A percentile compares a stretch with the other conserved stretches of the same genome.
phyloP scores from a whole-genome alignment of 148 eudicot species.

The Rhododendron vialii region DNA sequence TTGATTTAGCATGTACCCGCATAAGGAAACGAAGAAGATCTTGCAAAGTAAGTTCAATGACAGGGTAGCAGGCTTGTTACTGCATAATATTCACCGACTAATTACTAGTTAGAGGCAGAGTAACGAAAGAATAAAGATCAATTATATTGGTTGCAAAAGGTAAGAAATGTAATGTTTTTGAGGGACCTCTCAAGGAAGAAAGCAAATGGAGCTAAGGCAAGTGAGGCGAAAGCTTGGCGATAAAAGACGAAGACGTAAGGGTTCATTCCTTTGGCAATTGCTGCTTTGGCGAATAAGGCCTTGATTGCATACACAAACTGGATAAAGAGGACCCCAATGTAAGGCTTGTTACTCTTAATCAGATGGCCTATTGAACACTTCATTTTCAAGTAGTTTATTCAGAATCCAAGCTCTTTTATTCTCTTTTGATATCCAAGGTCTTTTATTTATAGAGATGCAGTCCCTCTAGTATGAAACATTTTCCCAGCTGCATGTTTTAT shows the following conservation, averaged over 20 bases:
- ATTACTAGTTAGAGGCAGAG: background rate
- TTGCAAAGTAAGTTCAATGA: constrained; percentile 18
- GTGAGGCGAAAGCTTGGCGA: constrained; percentile 28
- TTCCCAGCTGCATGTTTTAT: background rate
- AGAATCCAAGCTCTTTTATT: background rate
- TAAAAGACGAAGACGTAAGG: constrained; percentile 28
- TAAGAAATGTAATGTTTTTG: background rate
- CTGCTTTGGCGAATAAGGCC: constrained; percentile 28
- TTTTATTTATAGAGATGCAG: background rate
- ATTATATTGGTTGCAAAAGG: background rate
- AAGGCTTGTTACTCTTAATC: constrained; percentile 28
- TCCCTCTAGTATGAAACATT: background rate
- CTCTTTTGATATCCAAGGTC: background rate
- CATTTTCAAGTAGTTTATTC: background rate
- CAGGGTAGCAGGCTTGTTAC: constrained; percentile 12
- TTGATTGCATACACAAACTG: constrained; percentile 36
- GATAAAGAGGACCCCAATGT: constrained; percentile 21
- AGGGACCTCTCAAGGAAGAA: constrained; percentile 33
- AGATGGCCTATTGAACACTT: background rate
- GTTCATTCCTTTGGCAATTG: constrained; percentile 29
- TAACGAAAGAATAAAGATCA: too few species aligned
- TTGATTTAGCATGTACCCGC: background rate
- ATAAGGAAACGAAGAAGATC: constrained; percentile 26
- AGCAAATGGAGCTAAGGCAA: constrained; percentile 32
- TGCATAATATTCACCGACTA: background rate